phyloP scores from a whole-genome alignment of 2,329 filamentous ascomycete genomes.

The Ceratocystis diversiconidia region DNA sequence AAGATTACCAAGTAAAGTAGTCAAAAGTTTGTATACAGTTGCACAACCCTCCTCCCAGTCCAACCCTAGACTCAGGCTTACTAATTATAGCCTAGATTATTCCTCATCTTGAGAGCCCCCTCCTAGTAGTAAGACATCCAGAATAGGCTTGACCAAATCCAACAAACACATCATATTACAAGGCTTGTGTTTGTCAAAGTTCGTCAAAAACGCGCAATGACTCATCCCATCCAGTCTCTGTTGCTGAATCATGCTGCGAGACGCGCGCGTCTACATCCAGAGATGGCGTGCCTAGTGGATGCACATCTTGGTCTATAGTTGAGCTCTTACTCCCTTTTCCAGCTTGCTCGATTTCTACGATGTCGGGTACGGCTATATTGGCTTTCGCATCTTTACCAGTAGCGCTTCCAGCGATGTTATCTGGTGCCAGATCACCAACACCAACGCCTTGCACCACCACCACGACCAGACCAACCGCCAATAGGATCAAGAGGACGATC shows the following conservation, averaged over 20 bases:
- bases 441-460: constrained; percentile 21
- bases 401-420: neutral
- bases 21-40: neutral
- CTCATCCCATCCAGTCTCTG: constrained; percentile 24
- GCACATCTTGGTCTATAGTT: neutral
- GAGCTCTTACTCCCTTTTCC: neutral
- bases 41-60: neutral
- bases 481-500: constrained; percentile 39
- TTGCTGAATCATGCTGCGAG: constrained; percentile 1
- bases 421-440: constrained; percentile 1
- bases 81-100: neutral
- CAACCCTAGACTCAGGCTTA: neutral
- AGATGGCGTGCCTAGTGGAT: neutral
- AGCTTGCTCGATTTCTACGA: neutral
- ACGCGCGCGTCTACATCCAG: neutral
- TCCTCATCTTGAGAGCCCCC: neutral
- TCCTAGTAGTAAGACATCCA: neutral
- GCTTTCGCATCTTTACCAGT: neutral
- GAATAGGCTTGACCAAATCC: neutral
- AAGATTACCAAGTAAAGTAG: neutral
- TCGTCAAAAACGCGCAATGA: constrained; percentile 34
- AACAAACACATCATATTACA: neutral
- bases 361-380: neutral
- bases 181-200: constrained; percentile 25
- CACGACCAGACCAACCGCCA: constrained; percentile 35